Evolutionary conservation across 257 asterid species (phyloP).

Genomic region (Cordia subcordata): DNA sequence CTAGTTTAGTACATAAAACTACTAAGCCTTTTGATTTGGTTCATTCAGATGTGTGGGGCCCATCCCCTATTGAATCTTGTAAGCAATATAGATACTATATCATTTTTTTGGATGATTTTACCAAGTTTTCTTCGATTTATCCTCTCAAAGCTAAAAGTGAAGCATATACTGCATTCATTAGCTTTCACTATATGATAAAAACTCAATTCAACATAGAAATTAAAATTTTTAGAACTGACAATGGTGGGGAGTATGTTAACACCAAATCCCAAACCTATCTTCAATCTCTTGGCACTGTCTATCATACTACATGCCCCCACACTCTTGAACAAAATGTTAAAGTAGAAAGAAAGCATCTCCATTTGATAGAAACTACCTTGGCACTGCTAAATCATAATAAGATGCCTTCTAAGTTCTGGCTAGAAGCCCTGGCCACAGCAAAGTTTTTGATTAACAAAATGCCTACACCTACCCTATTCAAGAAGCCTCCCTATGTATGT

Average conservation of each 20-base stretch:
- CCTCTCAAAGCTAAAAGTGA: background rate
- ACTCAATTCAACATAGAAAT: background rate
- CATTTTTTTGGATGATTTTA: slow-evolving; percentile 1
- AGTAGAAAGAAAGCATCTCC: background rate
- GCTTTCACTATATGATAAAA: background rate
- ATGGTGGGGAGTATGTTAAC: slow-evolving; percentile 1
- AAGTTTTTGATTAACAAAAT: background rate
- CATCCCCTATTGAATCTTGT: background rate
- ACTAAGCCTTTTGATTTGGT: background rate
- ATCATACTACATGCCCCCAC: background rate
- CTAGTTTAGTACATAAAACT: background rate
- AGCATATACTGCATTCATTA: background rate
- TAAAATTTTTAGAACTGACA: background rate
- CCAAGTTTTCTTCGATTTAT: background rate
- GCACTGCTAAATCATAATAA: background rate
- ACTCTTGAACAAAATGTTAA: slow-evolving; percentile 1
- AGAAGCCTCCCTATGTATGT: background rate
- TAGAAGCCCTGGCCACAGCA: background rate
- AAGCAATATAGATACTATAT: background rate
- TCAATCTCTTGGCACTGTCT: background rate
- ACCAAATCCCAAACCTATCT: background rate
- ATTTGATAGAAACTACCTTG: background rate
- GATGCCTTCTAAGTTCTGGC: background rate
- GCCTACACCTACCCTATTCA: background rate
- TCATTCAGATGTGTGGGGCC: slow-evolving; percentile 1